Evolutionary conservation across 352 stramenopile species (phyloP), one percentile per base, ranked within the genome.

Genomic region (Peronosclerospora sorghi): DNA sequence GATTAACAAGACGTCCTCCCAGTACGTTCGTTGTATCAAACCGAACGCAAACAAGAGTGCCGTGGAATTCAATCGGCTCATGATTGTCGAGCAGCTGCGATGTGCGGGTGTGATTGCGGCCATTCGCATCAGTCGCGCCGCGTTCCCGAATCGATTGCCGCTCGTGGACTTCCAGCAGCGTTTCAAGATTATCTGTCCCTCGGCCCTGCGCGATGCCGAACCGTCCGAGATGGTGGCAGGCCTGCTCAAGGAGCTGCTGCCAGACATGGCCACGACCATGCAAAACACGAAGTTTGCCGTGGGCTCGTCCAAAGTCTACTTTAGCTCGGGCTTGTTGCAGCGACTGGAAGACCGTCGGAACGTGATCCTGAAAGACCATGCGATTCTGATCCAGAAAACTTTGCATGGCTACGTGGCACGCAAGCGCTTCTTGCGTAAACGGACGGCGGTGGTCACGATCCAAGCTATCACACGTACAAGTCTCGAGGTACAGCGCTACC

Each of bases 1-100:
- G 20, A 89, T 95, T 45, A 86, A 74, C 57, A 86, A 85, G 62
- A 95, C 81, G n/a, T 69, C 64, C 18, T 84, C 76, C 8, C 73
- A 87, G 56, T 95, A 94, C 46, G 80, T 95, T 26, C 83, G 83
- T 9, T 94, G 80, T 47, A 93, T 95, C 73, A 95, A 95, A 57
- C 83, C 95, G 8, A 95, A 95, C 48, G 71, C 72, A 14, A 86
- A 87, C 68, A 91, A 94, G 61, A 83, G 70, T 26, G 67, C 77
- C 4, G 48, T 59, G 10, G 70, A 87, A 54, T 93, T 91, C 37
- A 73, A 98, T 43, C 70, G 77, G 10, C 41, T 64, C 21, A 86
- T 87, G 77, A 90, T 95, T 54, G 75, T 93, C 27, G 81, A 94
- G 48, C 81, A 95, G 55, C 66, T 95, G 13, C 76, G 83, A 26